phyloP scores from a whole-genome alignment of 2,329 filamentous ascomycete species.

The Fonsecaea pedrosoi region DNA sequence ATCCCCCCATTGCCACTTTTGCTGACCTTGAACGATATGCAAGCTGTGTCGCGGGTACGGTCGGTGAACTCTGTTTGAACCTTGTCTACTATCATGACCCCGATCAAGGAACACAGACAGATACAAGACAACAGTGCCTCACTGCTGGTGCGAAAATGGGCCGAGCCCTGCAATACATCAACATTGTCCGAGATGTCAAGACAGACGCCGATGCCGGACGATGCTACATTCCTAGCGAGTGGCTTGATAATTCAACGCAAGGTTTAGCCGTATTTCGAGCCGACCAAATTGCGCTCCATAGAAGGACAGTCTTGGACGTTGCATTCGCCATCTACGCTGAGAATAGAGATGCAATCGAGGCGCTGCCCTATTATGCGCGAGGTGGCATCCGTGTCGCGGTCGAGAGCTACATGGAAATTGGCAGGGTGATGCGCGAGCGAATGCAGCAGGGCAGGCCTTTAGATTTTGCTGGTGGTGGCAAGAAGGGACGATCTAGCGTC shows the following conservation, averaged over 20 bases:
- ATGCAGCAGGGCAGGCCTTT: slow-evolving; percentile 33
- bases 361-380: slow-evolving; percentile 65
- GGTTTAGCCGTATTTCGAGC: slow-evolving; percentile 36
- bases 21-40: slow-evolving; percentile 68
- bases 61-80: slow-evolving; percentile 71
- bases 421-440: slow-evolving; percentile 53
- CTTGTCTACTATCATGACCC: slow-evolving; percentile 66
- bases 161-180: slow-evolving; percentile 76
- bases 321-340: slow-evolving; percentile 67
- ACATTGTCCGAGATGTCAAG: slow-evolving; percentile 75
- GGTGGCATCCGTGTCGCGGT: slow-evolving; percentile 72
- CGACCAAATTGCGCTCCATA: slow-evolving; percentile 46
- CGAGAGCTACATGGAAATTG: slow-evolving; percentile 79
- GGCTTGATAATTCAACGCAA: slow-evolving; percentile 66
- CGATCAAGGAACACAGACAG: slow-evolving; percentile 40
- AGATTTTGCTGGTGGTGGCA: slow-evolving; percentile 39
- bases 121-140: slow-evolving; percentile 53
- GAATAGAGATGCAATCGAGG: slow-evolving; percentile 64
- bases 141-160: slow-evolving; percentile 70
- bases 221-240: slow-evolving; percentile 71
- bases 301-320: slow-evolving; percentile 62
- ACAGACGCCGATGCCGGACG: slow-evolving; percentile 70
- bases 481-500: slow-evolving; percentile 50
- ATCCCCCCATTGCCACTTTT: slow-evolving; percentile 65
- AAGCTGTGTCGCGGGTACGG: slow-evolving; percentile 73